A percentile compares a stretch with the other conserved stretches of the same genome.
Evolutionary conservation across 495 filamentous ascomycete species (phyloP).

Genomic region (Hamigera avellanea): DNA sequence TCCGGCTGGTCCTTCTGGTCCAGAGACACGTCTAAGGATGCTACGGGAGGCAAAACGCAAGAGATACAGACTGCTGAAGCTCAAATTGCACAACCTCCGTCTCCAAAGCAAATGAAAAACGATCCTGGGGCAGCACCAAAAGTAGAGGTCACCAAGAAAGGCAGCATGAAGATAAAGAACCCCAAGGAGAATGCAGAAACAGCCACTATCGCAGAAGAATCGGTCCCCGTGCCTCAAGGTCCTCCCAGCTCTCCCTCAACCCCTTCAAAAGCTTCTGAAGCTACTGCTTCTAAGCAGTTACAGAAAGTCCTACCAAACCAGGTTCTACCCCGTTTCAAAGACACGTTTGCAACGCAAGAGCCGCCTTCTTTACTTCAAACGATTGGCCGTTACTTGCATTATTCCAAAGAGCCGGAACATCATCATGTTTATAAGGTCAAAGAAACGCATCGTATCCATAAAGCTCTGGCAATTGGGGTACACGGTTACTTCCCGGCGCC

Average conservation of each 20-base stretch:
- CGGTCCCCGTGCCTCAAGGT: constrained; percentile 20
- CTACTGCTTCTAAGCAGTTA: constrained; percentile 29
- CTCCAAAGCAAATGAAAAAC: constrained; percentile 4
- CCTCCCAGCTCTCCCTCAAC: constrained; percentile 13
- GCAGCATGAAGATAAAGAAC: constrained; percentile 28
- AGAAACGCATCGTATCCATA: constrained; percentile 59
- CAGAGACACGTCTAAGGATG: constrained; percentile 43
- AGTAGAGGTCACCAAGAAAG: constrained; percentile 35
- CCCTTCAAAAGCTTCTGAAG: constrained; percentile 24
- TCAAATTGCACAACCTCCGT: constrained; percentile 44
- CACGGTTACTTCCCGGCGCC: constrained; percentile 89
- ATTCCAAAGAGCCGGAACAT: constrained; percentile 44
- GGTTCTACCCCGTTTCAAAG: constrained; percentile 55
- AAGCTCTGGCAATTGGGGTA: constrained; percentile 82
- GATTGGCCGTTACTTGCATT: constrained; percentile 53
- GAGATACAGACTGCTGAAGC: constrained; percentile 51
- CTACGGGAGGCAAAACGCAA: constrained; percentile 16
- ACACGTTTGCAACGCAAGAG: constrained; percentile 54
- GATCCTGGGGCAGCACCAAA: constrained; percentile 16
- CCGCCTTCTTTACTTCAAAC: constrained; percentile 62
- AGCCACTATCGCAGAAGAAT: constrained; percentile 19
- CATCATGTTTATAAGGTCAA: constrained; percentile 65
- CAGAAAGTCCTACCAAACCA: constrained; percentile 45
- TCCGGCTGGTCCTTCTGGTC: constrained; percentile 87
- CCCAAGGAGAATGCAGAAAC: constrained; percentile 35